Base-by-base conservation (phyloP, 2,329 filamentous ascomycete species). In the Sarocladium kiliense region DNA sequence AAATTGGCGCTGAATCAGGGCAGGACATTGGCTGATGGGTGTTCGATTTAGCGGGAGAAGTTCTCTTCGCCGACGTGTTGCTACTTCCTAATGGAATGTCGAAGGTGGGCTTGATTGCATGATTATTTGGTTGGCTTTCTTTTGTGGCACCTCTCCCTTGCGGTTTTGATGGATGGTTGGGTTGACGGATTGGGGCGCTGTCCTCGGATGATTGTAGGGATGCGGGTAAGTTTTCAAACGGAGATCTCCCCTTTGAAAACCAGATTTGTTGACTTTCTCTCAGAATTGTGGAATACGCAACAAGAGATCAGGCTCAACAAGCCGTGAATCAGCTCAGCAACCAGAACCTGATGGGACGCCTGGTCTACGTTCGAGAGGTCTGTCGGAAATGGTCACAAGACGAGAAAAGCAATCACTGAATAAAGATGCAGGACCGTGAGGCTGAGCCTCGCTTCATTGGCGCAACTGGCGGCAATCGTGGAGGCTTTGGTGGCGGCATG, bases 51-150 rank as follows among this genome's bases (percentile, higher is more conserved):
- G 94, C 94, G 80, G 94, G 94, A 84, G 93, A 97, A 77, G 94
- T 99, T 74, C 86, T 97, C 79, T 99, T 96, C 80, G 94, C 94
- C 80, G 94, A 99, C 84, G 94, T 99, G 72, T 87, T 99, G 77
- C 83, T 96, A 76, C 91, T 99, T 87, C 94, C 94, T 71, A 99
- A 99, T 84, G 94, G 94, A 92, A 99, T 99, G 94, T 97, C 93
- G 90, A 99, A 99, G 93, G 93, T 97, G 92, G 91, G 90, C 91
- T 86, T 87, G 82, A 88, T 89, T 81, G 85, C 79, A 82, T 92
- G 88, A 88, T 85, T 86, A 83, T 84, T 76, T 86, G 88, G 87
- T 85, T 89, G 89, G 89, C 84, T 85, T 84, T 80, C 84, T 81
- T 88, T 77, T 88, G 85, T 87, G 65, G 68, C 62, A 85, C 81